A percentile compares a stretch with the other conserved stretches of the same genome.
Conservation (phyloP, 805 yeast genomes). For the Yamadazyma tumulicola region DNA sequence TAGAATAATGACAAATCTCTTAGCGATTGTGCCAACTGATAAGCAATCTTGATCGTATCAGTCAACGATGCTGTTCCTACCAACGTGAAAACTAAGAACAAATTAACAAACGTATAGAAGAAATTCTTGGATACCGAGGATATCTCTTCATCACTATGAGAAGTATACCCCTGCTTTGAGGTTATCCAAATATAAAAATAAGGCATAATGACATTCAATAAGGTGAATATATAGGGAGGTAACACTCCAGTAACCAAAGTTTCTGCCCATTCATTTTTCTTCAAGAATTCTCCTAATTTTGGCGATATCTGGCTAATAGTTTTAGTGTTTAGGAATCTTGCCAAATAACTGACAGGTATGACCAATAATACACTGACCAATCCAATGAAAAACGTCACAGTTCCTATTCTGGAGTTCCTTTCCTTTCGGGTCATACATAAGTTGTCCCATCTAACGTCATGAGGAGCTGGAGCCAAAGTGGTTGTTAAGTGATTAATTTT, state of each 20-base stretch:
- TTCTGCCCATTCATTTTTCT: conserved; percentile 66
- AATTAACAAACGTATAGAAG: conserved; percentile 88
- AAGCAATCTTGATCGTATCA: conserved; percentile 87
- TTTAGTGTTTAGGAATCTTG: conserved; percentile 75
- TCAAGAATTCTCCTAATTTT: conserved; percentile 62
- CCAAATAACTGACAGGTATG: conserved; percentile 80
- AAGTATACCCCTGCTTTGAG: conserved; percentile 79
- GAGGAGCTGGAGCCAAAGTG: conserved; percentile 90
- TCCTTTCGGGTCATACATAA: conserved; percentile 76
- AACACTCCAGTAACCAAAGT: conserved; percentile 80
- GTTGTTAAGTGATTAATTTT: conserved; percentile 80
- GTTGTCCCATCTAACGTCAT: conserved; percentile 91
- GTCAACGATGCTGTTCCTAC: conserved; percentile 89
- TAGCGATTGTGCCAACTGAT: conserved; percentile 78
- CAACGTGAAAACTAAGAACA: conserved; percentile 89
- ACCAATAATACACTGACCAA: conserved; percentile 68
- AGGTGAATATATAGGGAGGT: conserved; percentile 87
- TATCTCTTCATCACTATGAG: conserved; percentile 89
- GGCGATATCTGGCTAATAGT: conserved; percentile 84
- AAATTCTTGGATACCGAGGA: conserved; percentile 90
- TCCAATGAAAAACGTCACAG: conserved; percentile 65
- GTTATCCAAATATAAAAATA: conserved; percentile 83
- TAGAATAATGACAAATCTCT: conserved; percentile 80
- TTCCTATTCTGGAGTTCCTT: conserved; percentile 59
- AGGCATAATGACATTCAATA: conserved; percentile 80